A percentile compares a stretch with the other conserved stretches of the same genome.
phyloP scores from a whole-genome alignment of 2,329 filamentous ascomycete species.

The Graphilbum sp. region DNA sequence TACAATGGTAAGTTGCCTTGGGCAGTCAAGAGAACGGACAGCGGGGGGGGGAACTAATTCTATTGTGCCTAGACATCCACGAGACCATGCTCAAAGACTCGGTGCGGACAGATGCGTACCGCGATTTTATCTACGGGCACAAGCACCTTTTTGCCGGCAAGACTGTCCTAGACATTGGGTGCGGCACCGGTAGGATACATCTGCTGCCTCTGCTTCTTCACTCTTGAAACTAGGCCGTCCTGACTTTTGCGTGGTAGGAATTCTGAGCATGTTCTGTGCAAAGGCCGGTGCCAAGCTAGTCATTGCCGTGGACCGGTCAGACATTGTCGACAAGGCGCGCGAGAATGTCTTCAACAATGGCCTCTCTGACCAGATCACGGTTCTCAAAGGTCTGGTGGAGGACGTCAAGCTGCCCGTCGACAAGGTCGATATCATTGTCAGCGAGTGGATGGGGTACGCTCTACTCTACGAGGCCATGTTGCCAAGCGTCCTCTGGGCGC shows the following conservation, averaged over 20 bases:
- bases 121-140: constrained; percentile 88
- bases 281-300: constrained; percentile 76
- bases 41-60: too few relatives aligned
- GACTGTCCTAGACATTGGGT: constrained; percentile 80
- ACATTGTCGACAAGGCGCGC: constrained; percentile 73
- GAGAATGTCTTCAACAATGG: constrained; percentile 75
- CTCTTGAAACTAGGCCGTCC: too few relatives aligned
- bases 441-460: constrained; percentile 96
- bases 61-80: constrained; percentile 51
- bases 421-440: constrained; percentile 85
- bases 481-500: constrained; percentile 74
- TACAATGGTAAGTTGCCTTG: constrained; percentile 24
- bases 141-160: constrained; percentile 77
- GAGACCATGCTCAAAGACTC: constrained; percentile 90
- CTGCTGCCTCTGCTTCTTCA: neutral
- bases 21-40: neutral
- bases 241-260: too few relatives aligned
- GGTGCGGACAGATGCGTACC: constrained; percentile 77
- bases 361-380: constrained; percentile 57
- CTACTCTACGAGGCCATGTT: constrained; percentile 93
- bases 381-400: constrained; percentile 73
- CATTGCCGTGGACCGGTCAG: constrained; percentile 81
- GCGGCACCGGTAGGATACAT: constrained; percentile 43
- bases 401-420: constrained; percentile 64
- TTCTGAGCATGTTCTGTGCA: constrained; percentile 88